Evolutionary conservation across 192 early-diverging fungal genomes (phyloP), one percentile per base, ranked within the genome.

Genomic region (Paraglomus brasilianum): DNA sequence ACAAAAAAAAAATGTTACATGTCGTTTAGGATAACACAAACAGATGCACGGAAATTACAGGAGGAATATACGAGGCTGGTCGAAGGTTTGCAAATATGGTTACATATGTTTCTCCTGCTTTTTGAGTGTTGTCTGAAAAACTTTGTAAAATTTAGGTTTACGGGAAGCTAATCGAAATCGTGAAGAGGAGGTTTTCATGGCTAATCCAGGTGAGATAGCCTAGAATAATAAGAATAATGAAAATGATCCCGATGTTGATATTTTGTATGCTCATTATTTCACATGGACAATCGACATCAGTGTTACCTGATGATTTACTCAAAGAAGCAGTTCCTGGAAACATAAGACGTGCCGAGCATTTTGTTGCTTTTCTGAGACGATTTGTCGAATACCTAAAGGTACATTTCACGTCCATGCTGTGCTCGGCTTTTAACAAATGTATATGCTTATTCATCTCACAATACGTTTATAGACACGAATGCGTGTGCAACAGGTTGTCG

Each of bases 361-460:
- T 99, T 82, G 93, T 99, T 8, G 91, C 92, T 2, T 99, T 99
- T 76, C 74, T 99, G 55, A 81, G 93, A 71, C 87, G 97, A 13
- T 97, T 99, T 73, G 85, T 98, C 66, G 97, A 99, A 79, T 99
- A 99, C 63, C 85, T 99, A 22, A 98, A 96, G 80, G 88, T 90
- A 74, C 39, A 17, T 6, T 47, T 11, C 21, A 14, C n/a, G 55
- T 66, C 53, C 21, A 17, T 21, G n/a, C n/a, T n/a, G n/a, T n/a
- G n/a, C n/a, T n/a, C n/a, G n/a, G n/a, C n/a, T n/a, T n/a, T n/a
- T n/a, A n/a, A n/a, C n/a, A 24, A 42, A 48, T 71, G 30, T 24
- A 50, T 40, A 15, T 71, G 5, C 4, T 62, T 36, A 22, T 45
- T 22, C 7, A 45, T 62, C 14, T n/a, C n/a, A n/a, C n/a, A 10